Conservation (phyloP, 208 protist species). For the Trypanosomatidae sp. region DNA sequence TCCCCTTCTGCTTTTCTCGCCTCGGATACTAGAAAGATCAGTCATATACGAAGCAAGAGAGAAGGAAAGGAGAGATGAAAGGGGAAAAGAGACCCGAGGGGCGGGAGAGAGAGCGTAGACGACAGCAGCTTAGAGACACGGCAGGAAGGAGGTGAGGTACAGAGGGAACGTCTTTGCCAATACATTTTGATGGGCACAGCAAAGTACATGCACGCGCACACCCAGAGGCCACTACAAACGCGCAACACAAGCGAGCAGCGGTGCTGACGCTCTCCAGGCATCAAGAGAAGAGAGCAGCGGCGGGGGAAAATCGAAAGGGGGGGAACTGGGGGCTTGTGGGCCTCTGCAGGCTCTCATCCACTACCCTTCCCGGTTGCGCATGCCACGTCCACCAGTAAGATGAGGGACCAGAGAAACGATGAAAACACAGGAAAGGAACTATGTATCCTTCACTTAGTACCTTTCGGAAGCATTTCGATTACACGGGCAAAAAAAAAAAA, state of each 20-base stretch:
- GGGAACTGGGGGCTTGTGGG: not conserved
- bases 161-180: not conserved
- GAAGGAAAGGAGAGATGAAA: not conserved
- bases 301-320: not conserved
- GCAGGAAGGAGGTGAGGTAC: not conserved
- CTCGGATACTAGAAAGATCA: too few species aligned
- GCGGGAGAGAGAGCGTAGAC: not conserved
- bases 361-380: not conserved
- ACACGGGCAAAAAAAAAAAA: not conserved
- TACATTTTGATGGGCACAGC: not conserved
- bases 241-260: not conserved
- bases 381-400: not conserved
- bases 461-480: not conserved
- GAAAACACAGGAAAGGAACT: not conserved
- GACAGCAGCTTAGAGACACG: not conserved
- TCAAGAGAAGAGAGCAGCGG: not conserved
- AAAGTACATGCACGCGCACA: not conserved
- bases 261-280: not conserved
- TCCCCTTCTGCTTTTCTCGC: not conserved
- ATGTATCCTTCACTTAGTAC: not conserved
- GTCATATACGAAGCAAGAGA: not conserved
- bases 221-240: not conserved
- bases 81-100: not conserved
- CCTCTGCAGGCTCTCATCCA: not conserved
- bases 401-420: not conserved